Percentiles rank a stretch among this genome's conserved stretches.
Conservation (phyloP, 1,284 basidiomycete species). For the Ustilago trichophora region DNA sequence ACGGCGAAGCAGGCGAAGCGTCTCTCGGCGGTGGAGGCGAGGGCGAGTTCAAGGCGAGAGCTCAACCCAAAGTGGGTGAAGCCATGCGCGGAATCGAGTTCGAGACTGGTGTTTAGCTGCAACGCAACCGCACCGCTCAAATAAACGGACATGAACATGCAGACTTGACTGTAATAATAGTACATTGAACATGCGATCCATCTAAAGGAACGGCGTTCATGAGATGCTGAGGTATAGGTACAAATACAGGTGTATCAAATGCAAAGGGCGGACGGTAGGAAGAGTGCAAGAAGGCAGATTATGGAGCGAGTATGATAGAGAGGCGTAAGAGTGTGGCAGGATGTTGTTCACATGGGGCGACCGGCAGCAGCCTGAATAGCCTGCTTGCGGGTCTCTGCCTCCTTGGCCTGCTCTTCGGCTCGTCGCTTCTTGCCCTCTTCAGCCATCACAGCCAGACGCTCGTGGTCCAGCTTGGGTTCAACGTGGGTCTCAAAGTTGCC, state of each 20-base stretch:
- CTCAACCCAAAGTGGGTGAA: constrained; percentile 46
- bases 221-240: constrained; percentile 26
- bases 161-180: constrained; percentile 4
- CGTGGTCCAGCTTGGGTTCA: constrained; percentile 51
- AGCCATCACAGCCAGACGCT: constrained; percentile 29
- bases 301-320: background rate
- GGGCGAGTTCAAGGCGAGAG: constrained; percentile 46
- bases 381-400: constrained; percentile 34
- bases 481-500: constrained; percentile 52
- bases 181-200: constrained; percentile 21
- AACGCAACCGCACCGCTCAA: background rate
- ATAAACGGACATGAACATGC: too few relatives aligned
- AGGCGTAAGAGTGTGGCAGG: background rate
- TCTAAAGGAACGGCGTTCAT: background rate
- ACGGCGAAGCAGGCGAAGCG: constrained; percentile 34
- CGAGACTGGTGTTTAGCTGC: constrained; percentile 26
- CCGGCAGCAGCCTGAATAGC: constrained; percentile 38
- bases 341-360: constrained; percentile 31
- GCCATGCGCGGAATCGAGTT: constrained; percentile 50
- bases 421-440: constrained; percentile 41
- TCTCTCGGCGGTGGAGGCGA: constrained; percentile 28
- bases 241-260: constrained; percentile 30
- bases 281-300: background rate
- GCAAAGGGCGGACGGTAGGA: background rate
- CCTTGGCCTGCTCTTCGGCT: constrained; percentile 33